Conservation (phyloP, 345 rosid genomes). For the Euclidium syriacum region DNA sequence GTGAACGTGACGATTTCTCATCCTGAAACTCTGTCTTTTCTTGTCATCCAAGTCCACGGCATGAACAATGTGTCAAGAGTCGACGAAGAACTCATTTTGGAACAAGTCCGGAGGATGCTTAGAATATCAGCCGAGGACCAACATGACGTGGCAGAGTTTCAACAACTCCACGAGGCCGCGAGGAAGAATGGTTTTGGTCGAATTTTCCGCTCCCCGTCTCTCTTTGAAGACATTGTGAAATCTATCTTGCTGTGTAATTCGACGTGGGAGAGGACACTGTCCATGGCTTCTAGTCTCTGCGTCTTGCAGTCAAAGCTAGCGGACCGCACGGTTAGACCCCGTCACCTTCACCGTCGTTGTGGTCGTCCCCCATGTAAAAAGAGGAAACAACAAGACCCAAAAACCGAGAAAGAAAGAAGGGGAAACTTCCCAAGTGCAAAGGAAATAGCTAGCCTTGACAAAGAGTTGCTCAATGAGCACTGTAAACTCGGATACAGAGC, state of each 20-base stretch:
- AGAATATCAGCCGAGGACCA: slow-evolving; percentile 37
- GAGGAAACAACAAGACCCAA: background rate
- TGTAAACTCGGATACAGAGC: slow-evolving; percentile 53
- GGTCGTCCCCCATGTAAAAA: background rate
- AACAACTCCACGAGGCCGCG: slow-evolving; percentile 33
- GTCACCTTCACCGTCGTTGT: no score
- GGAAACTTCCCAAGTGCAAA: slow-evolving; percentile 42
- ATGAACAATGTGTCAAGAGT: background rate
- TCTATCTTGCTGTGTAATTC: slow-evolving; percentile 44
- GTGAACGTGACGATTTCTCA: slow-evolving; percentile 36
- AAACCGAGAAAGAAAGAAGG: background rate
- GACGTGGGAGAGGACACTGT: slow-evolving; percentile 38
- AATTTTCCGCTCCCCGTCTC: slow-evolving; percentile 45
- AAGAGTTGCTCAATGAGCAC: background rate
- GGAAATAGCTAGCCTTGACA: slow-evolving; percentile 33
- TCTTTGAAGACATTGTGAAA: slow-evolving; percentile 53
- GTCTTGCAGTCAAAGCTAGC: slow-evolving; percentile 27
- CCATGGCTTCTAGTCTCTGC: slow-evolving; percentile 46
- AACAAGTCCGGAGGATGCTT: slow-evolving; percentile 45
- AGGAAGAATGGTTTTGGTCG: slow-evolving; percentile 36
- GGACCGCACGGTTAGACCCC: background rate
- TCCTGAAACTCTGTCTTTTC: background rate
- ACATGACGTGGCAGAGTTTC: slow-evolving; percentile 31
- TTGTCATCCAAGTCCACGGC: slow-evolving; percentile 22
- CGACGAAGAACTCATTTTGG: slow-evolving; percentile 23